Evolutionary conservation across 495 filamentous ascomycete species (phyloP), one percentile per base, ranked within the genome.

Genomic region (Xylaria curta): DNA sequence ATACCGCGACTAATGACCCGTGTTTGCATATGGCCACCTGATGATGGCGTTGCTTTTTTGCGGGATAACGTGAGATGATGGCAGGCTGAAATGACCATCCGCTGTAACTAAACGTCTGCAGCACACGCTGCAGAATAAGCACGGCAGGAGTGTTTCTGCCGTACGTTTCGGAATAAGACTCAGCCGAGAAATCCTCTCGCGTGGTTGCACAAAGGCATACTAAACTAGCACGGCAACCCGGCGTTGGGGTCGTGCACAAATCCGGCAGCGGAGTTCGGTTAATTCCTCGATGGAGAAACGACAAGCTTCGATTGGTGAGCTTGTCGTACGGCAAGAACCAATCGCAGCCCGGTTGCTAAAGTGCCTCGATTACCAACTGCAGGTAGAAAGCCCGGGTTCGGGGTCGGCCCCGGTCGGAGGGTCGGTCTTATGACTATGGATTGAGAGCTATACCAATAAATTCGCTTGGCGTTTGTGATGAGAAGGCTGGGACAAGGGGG

Each of bases 311-410:
- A n/a, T 21, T 19, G 33, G 33, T 21, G 33, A 38, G 21, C 5
- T 21, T 10, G 58, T 60, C 17, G 31, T 38, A 60, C 33, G 10
- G 58, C 31, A 12, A 36, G 31, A 19, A 21, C 58, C 58, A 60
- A 60, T 60, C 24, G 58, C 17, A 60, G 33, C 58, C 7, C 58
- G 8, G 6, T 59, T 36, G 56, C 56, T 19, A 59, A 17, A 59
- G 1, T 33, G 28, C 31, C 28, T 38, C 12, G 19, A 8, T 8
- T n/a, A 10, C 53, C 19, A 36, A 36, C 28, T 26, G 28, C 36
- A 21, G 17, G 56, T 60, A 38, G 33, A 61, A 9, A 44, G n/a
- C 60, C 59, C 60, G 60, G 58, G 60, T 13, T 63, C 60, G 38
- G 60, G 60, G 38, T 44, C 60, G 38, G 59, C 38, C 36, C 36